These are phyloP conservation scores for Boletellus emodensis DNA, from an alignment of 768 basidiomycete genomes.

Conservation along the genomic window DNA sequence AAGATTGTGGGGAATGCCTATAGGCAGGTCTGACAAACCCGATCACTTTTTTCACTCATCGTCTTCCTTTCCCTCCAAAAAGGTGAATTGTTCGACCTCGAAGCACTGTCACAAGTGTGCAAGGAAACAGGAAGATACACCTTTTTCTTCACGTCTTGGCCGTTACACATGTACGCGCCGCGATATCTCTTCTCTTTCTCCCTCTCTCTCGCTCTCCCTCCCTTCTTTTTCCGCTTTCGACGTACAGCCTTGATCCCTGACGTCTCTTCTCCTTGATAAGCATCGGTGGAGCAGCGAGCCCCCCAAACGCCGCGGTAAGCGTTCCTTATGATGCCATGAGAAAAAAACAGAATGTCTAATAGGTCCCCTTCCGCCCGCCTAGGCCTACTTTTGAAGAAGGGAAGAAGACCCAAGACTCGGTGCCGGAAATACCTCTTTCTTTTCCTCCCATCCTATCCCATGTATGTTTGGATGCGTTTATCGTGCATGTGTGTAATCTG, in stretches of 20 bases:
- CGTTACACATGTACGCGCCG: no score
- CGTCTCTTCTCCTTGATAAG: constrained; percentile 17
- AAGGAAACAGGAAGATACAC: no score
- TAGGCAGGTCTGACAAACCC: constrained; percentile 29
- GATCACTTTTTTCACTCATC: no score
- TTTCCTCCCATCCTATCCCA: background rate
- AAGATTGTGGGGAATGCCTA: constrained; percentile 72
- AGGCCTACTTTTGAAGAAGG: constrained; percentile 29
- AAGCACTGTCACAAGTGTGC: no score
- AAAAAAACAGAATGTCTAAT: background rate
- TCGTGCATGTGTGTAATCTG: background rate
- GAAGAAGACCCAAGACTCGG: background rate
- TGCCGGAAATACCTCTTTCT: background rate
- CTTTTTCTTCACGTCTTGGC: no score
- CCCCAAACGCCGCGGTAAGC: constrained; percentile 67
- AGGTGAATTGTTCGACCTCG: no score
- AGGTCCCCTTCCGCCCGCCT: background rate
- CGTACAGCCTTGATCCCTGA: background rate
- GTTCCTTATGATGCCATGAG: background rate
- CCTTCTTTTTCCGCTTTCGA: background rate
- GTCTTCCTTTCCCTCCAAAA: background rate
- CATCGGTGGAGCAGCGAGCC: constrained; percentile 66
- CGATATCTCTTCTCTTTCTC: no score
- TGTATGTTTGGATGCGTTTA: background rate
- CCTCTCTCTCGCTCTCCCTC: no score